Percentiles rank a stretch among this genome's conserved stretches.
Conservation (phyloP, 345 rosid genomes). For the Bruguiera gymnorhiza region DNA sequence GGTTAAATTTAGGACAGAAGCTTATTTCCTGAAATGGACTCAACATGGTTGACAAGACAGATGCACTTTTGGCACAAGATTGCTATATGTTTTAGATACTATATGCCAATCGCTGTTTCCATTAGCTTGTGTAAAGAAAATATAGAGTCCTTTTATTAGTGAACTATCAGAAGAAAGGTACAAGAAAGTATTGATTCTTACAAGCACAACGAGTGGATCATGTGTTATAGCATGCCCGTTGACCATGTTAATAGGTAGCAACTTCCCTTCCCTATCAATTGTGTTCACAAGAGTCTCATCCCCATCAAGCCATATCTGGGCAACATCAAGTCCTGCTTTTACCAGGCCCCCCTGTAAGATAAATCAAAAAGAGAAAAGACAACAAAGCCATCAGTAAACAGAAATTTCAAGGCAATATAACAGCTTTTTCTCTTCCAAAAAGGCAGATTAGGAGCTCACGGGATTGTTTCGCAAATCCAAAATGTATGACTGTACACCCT, state of each 20-base stretch:
- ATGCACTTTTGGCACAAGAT: no score
- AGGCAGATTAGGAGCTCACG: conserved; percentile 27
- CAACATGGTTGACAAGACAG: no score
- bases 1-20: no score
- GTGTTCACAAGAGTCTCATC: conserved; percentile 86
- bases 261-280: conserved; percentile 70
- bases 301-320: conserved; percentile 88
- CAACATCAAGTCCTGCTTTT: conserved; percentile 87
- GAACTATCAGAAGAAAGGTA: not conserved
- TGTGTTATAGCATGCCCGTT: conserved; percentile 83
- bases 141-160: no score
- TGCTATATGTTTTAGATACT: no score
- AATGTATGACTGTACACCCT: conserved; percentile 77
- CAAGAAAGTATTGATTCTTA: conserved; percentile 32
- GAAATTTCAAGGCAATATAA: conserved; percentile 6
- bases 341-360: conserved; percentile 76
- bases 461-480: conserved; percentile 86
- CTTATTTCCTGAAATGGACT: no score
- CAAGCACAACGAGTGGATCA: conserved; percentile 88
- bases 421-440: not conserved
- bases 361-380: not conserved
- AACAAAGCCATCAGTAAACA: conserved; percentile 3
- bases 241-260: conserved; percentile 66
- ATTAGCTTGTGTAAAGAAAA: no score
- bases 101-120: no score